Evolutionary conservation across 495 filamentous ascomycete species (phyloP).

Genomic region (Penicillium coprophilum): DNA sequence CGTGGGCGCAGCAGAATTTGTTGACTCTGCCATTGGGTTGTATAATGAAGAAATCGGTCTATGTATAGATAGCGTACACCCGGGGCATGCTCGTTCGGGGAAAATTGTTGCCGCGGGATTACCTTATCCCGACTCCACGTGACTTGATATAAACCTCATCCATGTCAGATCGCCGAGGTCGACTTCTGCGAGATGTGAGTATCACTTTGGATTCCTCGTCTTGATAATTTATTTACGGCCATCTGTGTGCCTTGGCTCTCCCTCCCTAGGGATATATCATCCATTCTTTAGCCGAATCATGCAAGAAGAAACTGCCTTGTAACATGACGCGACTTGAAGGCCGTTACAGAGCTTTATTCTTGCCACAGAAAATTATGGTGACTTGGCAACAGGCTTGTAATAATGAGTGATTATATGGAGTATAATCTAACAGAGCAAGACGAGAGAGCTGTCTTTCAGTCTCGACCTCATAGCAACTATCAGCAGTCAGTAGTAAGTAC

Average conservation of each 20-base stretch:
- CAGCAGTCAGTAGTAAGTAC: too few species aligned
- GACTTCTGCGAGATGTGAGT: neutral
- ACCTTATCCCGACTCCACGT: conserved; percentile 1
- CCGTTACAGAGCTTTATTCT: neutral
- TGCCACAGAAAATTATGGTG: neutral
- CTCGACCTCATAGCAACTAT: too few species aligned
- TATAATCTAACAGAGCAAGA: too few species aligned
- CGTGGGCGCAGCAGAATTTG: conserved; percentile 32
- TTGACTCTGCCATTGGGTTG: conserved; percentile 38
- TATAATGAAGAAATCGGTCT: neutral
- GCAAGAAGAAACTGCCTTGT: neutral
- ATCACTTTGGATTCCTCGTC: neutral
- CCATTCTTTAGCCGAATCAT: neutral
- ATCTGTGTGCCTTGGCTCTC: neutral
- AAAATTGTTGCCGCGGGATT: conserved; percentile 21
- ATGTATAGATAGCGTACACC: neutral
- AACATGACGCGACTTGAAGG: neutral
- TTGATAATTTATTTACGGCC: neutral
- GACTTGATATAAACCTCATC: neutral
- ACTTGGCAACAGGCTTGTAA: too few species aligned
- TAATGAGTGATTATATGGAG: too few species aligned
- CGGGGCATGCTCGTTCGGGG: conserved; percentile 11
- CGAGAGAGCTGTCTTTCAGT: too few species aligned
- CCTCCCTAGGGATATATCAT: neutral
- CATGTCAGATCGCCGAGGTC: neutral